These are phyloP conservation scores for Asterophora parasitica DNA, from an alignment of 768 basidiomycete genomes.

Conservation along the genomic window DNA sequence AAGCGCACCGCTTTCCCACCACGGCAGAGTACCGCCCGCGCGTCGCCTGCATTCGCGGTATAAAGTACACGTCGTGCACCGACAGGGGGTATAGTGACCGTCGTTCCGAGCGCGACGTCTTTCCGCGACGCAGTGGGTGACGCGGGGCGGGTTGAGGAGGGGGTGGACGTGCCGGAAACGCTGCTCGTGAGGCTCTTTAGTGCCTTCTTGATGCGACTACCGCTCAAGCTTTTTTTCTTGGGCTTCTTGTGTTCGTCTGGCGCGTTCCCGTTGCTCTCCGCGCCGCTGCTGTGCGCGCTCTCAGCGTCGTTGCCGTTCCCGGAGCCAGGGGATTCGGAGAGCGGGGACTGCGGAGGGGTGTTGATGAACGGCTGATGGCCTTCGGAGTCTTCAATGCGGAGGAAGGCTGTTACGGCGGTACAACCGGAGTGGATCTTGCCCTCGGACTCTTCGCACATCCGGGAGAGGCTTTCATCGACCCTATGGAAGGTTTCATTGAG, in stretches of 20 bases:
- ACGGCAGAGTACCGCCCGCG: slow-evolving; percentile 89
- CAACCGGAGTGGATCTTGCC: slow-evolving; percentile 96
- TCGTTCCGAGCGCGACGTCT: slow-evolving; percentile 24
- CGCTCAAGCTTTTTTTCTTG: slow-evolving; percentile 37
- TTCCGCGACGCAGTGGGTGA: slow-evolving; percentile 29
- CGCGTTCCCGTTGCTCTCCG: slow-evolving; percentile 36
- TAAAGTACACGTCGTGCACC: slow-evolving; percentile 76
- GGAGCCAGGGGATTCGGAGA: slow-evolving; percentile 32
- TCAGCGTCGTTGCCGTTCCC: slow-evolving; percentile 27
- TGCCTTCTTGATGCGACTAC: slow-evolving; percentile 51
- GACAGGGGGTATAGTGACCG: slow-evolving; percentile 40
- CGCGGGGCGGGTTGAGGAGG: slow-evolving; percentile 30
- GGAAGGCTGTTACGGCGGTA: slow-evolving; percentile 93
- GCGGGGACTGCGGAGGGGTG: slow-evolving; percentile 24
- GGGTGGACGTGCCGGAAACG: slow-evolving; percentile 27
- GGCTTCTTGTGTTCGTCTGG: slow-evolving; percentile 21
- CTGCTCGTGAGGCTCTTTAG: slow-evolving; percentile 45
- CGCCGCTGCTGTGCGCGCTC: slow-evolving; percentile 41
- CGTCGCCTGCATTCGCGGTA: slow-evolving; percentile 95
- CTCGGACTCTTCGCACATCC: slow-evolving; percentile 79
- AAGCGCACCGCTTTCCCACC: slow-evolving; percentile 86
- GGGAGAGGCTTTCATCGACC: slow-evolving; percentile 81
- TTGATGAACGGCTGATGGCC: slow-evolving; percentile 67
- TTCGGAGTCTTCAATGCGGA: slow-evolving; percentile 81
- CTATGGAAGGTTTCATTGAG: slow-evolving; percentile 93